Percentiles rank a stretch among this genome's conserved stretches.
phyloP scores from a whole-genome alignment of 2,329 filamentous ascomycete species.

The Cryphonectria naterciae region DNA sequence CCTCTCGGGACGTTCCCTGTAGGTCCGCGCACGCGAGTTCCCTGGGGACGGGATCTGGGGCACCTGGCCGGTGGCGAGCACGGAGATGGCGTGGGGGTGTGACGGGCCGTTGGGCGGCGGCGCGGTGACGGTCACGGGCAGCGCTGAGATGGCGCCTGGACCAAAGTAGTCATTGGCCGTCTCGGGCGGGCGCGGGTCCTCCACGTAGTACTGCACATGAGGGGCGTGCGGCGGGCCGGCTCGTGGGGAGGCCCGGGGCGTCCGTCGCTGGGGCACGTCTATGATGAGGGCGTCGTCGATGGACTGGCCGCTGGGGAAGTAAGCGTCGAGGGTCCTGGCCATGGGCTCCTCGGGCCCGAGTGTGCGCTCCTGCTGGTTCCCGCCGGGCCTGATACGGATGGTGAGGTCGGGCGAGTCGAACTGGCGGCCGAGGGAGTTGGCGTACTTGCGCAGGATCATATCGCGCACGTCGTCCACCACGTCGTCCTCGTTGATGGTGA shows the following conservation, averaged over 20 bases:
- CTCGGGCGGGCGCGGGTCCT: conserved; percentile 69
- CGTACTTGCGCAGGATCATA: conserved; percentile 89
- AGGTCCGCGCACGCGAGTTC: conserved; percentile 58
- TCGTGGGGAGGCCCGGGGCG: conserved; percentile 79
- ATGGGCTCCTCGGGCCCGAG: conserved; percentile 88
- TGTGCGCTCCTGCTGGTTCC: conserved; percentile 66
- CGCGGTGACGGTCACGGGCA: conserved; percentile 45
- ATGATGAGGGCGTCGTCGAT: conserved; percentile 91
- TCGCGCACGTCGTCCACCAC: conserved; percentile 94
- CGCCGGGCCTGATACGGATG: conserved; percentile 75
- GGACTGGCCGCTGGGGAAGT: conserved; percentile 84
- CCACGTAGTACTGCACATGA: conserved; percentile 56
- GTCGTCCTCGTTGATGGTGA: conserved; percentile 84
- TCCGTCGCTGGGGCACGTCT: conserved; percentile 76
- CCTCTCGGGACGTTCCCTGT: conserved; percentile 60
- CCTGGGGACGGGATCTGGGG: conserved; percentile 84
- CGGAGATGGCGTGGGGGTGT: conserved; percentile 63
- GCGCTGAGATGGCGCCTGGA: conserved; percentile 54
- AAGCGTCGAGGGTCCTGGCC: conserved; percentile 74
- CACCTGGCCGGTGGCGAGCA: conserved; percentile 79
- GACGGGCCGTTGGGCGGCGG: conserved; percentile 40
- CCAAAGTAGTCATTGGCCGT: conserved; percentile 82
- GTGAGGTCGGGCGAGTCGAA: conserved; percentile 91
- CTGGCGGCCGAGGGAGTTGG: conserved; percentile 84
- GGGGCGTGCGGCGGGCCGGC: conserved; percentile 49